A percentile compares a stretch with the other conserved stretches of the same genome.
Evolutionary conservation across 2,329 filamentous ascomycete species (phyloP).

Genomic region (Aspergillus jensenii): DNA sequence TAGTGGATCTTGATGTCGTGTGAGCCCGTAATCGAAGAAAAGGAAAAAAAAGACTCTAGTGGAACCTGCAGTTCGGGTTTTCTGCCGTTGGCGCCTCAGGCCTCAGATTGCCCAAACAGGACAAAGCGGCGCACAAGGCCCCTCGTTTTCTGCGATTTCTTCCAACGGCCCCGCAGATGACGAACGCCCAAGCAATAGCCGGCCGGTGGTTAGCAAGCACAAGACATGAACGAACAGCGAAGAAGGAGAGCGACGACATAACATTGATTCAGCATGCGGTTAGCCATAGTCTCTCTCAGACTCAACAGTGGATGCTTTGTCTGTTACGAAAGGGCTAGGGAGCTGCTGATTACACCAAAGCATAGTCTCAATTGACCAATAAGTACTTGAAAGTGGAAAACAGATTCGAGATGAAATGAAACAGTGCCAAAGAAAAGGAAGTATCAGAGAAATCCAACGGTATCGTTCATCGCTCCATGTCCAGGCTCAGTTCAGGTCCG

Average conservation of each 20-base stretch:
- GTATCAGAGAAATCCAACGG: constrained; percentile 8
- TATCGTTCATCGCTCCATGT: constrained; percentile 10
- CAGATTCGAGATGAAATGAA: constrained; percentile 10
- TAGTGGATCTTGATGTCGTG: constrained; percentile 28
- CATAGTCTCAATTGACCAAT: constrained; percentile 30
- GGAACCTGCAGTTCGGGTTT: constrained; percentile 33
- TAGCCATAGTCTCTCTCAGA: constrained; percentile 16
- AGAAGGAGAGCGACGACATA: constrained; percentile 6
- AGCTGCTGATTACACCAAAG: constrained; percentile 25
- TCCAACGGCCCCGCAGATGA: constrained; percentile 24
- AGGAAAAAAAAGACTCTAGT: constrained; percentile 33
- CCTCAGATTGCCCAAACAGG: constrained; percentile 22
- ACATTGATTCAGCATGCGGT: constrained; percentile 7
- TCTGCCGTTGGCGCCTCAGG: constrained; percentile 28
- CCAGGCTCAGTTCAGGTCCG: constrained; percentile 4
- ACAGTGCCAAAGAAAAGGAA: background rate
- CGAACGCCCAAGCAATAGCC: constrained; percentile 7
- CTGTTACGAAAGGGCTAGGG: constrained; percentile 21
- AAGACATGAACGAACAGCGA: background rate
- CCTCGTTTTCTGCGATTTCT: constrained; percentile 10
- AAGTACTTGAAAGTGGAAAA: constrained; percentile 28
- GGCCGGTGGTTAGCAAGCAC: constrained; percentile 3
- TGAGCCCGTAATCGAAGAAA: constrained; percentile 33
- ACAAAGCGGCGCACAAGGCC: constrained; percentile 17
- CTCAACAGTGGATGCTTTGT: constrained; percentile 12